These are phyloP conservation scores for Pseudohyphozyma bogoriensis DNA, from an alignment of 768 basidiomycete species.

Conservation along the genomic window DNA sequence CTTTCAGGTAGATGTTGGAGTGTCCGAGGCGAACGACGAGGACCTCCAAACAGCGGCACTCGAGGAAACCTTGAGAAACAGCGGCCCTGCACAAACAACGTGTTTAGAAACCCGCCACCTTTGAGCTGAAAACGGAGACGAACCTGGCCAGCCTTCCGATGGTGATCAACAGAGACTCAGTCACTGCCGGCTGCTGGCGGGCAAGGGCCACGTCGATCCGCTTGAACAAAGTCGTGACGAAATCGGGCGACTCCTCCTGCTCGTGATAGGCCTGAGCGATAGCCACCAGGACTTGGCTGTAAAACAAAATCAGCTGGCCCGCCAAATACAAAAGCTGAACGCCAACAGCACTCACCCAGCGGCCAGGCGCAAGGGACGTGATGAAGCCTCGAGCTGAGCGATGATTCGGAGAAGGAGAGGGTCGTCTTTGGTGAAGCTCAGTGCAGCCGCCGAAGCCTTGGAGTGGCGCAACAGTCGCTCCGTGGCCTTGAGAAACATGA, in stretches of 20 bases:
- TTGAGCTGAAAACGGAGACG: background rate
- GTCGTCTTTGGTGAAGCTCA: background rate
- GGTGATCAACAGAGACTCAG: constrained; percentile 10
- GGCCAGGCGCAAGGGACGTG: constrained; percentile 20
- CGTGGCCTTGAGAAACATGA: constrained; percentile 1
- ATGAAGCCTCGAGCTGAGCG: constrained; percentile 1
- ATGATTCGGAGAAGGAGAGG: background rate
- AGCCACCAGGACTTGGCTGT: constrained; percentile 20
- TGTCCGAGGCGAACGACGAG: constrained; percentile 55
- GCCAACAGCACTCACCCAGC: constrained; percentile 15
- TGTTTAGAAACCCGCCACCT: background rate
- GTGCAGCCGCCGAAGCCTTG: background rate
- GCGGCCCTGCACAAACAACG: constrained; percentile 1
- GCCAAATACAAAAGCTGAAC: background rate
- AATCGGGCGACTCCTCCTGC: background rate
- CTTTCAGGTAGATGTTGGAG: constrained; percentile 58
- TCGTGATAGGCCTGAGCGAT: constrained; percentile 12
- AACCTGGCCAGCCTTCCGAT: constrained; percentile 17
- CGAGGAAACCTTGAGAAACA: constrained; percentile 17
- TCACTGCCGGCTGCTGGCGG: background rate
- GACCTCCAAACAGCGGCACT: constrained; percentile 10
- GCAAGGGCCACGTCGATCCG: constrained; percentile 3
- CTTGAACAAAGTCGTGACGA: background rate
- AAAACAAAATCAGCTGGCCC: background rate
- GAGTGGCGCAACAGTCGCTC: constrained; percentile 10